phyloP scores from a whole-genome alignment of 169 alveolate genomes.

The Cryptosporidium meleagridis region DNA sequence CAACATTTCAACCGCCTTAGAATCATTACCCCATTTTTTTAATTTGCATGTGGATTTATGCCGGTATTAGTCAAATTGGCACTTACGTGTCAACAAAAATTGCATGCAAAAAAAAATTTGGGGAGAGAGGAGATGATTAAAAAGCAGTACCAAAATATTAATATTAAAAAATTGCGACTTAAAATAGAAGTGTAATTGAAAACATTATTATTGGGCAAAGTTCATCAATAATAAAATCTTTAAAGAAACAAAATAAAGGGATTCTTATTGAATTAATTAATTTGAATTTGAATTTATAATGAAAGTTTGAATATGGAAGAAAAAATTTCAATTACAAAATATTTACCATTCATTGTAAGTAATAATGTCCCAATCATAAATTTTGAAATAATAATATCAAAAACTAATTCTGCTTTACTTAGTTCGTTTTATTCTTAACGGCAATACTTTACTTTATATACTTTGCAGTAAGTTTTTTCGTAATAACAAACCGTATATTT shows the following conservation, averaged over 20 bases:
- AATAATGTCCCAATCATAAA: background rate
- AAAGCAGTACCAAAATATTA: background rate
- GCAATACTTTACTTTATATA: constrained; percentile 54
- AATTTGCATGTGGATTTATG: background rate
- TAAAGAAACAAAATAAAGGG: background rate
- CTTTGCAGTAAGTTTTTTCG: constrained; percentile 52
- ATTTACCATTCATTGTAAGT: constrained; percentile 72
- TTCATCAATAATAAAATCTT: background rate
- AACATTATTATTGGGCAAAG: background rate
- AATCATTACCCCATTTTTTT: background rate
- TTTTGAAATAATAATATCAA: background rate
- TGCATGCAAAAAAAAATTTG: background rate
- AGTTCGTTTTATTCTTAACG: constrained; percentile 57
- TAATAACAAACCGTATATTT: background rate
- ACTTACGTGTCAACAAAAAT: constrained; percentile 1
- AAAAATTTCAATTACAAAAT: constrained; percentile 47
- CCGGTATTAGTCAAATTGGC: background rate
- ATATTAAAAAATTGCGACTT: background rate
- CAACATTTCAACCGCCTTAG: background rate
- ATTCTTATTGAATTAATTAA: background rate
- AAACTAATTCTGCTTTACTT: background rate
- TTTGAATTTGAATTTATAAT: constrained; percentile 19
- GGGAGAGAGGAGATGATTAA: background rate
- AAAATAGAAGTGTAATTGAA: background rate
- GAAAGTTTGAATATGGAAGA: constrained; percentile 73